Evolutionary conservation across 164 flowering plant species (phyloP).

Genomic region (Tetracentron sinense): DNA sequence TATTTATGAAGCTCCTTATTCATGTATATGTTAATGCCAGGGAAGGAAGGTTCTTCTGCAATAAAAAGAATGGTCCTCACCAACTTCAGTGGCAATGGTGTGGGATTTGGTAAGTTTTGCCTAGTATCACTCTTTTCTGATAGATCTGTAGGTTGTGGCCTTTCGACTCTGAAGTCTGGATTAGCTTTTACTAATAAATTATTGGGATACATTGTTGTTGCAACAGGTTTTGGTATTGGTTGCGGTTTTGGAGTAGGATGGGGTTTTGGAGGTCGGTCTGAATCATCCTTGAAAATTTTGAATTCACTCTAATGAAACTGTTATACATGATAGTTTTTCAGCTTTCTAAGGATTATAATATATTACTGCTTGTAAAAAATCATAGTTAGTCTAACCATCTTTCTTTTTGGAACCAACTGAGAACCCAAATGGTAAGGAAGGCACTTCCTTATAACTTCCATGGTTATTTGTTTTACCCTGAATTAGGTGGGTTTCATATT

Average conservation of each 20-base stretch:
- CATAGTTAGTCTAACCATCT: not conserved
- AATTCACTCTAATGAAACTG: not conserved
- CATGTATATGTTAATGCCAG: not conserved
- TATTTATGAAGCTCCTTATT: not conserved
- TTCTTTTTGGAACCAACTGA: not conserved
- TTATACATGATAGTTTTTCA: no score
- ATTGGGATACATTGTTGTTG: not conserved
- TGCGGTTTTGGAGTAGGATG: constrained; percentile 91
- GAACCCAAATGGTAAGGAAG: not conserved
- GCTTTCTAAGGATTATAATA: not conserved
- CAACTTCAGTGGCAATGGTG: constrained; percentile 74
- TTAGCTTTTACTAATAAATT: not conserved
- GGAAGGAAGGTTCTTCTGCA: not conserved
- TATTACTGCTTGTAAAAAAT: not conserved
- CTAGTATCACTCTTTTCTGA: not conserved
- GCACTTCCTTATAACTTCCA: no score
- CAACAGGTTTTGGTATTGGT: constrained; percentile 73
- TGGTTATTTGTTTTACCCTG: not conserved
- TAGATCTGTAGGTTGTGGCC: not conserved
- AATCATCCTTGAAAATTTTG: not conserved
- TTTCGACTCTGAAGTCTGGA: not conserved
- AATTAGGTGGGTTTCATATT: not conserved
- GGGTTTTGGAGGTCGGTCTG: constrained; percentile 84
- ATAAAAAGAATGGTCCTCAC: constrained; percentile 48
- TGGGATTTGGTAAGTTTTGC: constrained; percentile 61